Evolutionary conservation across 345 rosid species (phyloP).

Genomic region (Gossypium arboreum): DNA sequence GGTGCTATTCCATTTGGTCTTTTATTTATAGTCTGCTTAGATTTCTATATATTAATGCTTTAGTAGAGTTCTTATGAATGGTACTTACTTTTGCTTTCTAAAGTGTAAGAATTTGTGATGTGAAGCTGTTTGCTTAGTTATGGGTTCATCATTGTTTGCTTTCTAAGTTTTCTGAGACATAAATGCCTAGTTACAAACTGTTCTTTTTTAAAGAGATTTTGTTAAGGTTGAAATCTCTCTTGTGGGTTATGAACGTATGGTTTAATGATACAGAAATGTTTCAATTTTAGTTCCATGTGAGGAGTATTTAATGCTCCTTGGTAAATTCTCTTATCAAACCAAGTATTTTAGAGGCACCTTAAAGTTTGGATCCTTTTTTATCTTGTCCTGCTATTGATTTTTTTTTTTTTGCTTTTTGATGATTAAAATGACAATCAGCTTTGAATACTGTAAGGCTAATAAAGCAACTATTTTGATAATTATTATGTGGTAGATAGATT

Average conservation of each 20-base stretch:
- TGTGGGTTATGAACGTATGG: not conserved
- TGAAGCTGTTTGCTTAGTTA: not conserved
- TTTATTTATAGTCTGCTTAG: not conserved
- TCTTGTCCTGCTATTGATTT: not conserved
- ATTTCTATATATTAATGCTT: not conserved
- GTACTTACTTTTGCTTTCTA: not conserved
- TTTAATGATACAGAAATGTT: not conserved
- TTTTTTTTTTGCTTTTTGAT: conserved; percentile 1
- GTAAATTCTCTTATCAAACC: not conserved
- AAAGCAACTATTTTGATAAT: not conserved
- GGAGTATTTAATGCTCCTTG: not conserved
- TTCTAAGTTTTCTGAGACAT: not conserved
- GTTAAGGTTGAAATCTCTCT: not conserved
- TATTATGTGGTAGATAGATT: conserved; percentile 25
- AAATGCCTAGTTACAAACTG: not conserved
- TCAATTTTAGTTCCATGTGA: not conserved
- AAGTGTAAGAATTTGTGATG: not conserved
- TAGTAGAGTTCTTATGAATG: not conserved
- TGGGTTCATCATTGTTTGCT: not conserved
- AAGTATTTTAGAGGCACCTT: not conserved
- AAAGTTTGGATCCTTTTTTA: conserved; percentile 4
- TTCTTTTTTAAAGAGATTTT: not conserved
- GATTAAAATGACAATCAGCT: conserved; percentile 8
- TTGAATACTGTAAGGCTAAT: not conserved
- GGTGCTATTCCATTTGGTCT: not conserved